Evolutionary conservation across 345 rosid species (phyloP), one percentile per base, ranked within the genome.

Genomic region (Ceriops zippeliana): DNA sequence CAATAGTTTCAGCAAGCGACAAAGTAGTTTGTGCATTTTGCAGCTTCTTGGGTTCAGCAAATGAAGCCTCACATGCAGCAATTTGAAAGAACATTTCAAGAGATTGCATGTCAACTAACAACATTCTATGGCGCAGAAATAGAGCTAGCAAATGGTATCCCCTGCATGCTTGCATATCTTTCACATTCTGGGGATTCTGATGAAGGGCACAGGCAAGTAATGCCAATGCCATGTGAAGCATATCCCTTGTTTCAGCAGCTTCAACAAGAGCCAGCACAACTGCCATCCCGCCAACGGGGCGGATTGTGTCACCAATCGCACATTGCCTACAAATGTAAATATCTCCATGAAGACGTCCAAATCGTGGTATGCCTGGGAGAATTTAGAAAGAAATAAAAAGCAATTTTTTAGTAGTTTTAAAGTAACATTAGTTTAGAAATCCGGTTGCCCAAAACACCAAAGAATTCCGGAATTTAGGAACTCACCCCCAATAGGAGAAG

Each of bases 31-130:
- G 89, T 38, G 62, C 72, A 62, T 63, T 82, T 79, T 73, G 84
- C 81, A 83, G 65, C 78, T 85, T 96, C 83, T 83, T 96, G 61
- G 98, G 98, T 78, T 96, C 93, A 71, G 89, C 90, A 84, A 92
- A 92, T 68, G 96, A 92, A 78, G 99, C 99, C 86, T 96, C 92
- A 65, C 99, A 96, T 62, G 99, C 99, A 75, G 99, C 98, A 78
- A 92, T 90, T 77, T 89, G 97, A 73, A 96, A 96, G 81, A 96
- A 96, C 59, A 90, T 85, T 85, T 92, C 98, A 71, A 96, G 90
- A 70, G 85, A 86, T 82, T 90, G 98, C 97, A 90, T 92, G 76
- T 96, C 99, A 84, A 96, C 86, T 35, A 96, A 78, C 28, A 88
- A 75, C 89, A 96, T 90, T 75, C 89, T 86, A 62, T 87, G 90